Evolutionary conservation across 2,329 filamentous ascomycete genomes (phyloP).

Genomic region (Phialophora verrucosa): DNA sequence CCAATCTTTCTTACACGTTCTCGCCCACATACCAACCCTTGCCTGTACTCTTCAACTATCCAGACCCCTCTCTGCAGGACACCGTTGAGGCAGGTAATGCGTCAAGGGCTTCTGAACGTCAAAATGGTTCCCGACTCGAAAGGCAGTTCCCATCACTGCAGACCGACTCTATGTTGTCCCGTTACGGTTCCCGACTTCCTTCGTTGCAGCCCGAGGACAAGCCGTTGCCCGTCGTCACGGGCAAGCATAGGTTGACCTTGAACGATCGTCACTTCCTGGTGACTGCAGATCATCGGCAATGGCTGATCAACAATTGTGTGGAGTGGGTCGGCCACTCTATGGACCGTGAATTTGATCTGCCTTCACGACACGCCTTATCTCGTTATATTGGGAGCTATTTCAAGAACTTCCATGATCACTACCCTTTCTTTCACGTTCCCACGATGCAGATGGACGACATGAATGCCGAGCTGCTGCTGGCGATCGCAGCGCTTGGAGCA

Average conservation of each 20-base stretch:
- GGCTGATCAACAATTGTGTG: slow-evolving; percentile 26
- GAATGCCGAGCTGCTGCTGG: slow-evolving; percentile 3
- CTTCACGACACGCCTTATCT: slow-evolving; percentile 3
- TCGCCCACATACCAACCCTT: slow-evolving; percentile 46
- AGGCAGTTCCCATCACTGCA: neutral
- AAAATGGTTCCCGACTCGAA: neutral
- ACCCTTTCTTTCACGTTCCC: slow-evolving; percentile 15
- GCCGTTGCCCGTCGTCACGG: neutral
- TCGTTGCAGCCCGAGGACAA: slow-evolving; percentile 46
- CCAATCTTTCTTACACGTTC: slow-evolving; percentile 10
- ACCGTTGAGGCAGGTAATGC: neutral
- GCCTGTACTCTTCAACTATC: slow-evolving; percentile 49
- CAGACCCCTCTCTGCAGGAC: slow-evolving; percentile 40
- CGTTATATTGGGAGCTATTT: slow-evolving; percentile 10
- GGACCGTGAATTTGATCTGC: slow-evolving; percentile 25
- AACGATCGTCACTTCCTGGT: slow-evolving; percentile 38
- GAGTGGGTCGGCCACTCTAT: slow-evolving; percentile 25
- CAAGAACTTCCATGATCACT: slow-evolving; percentile 16
- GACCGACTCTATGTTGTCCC: slow-evolving; percentile 41
- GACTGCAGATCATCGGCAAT: slow-evolving; percentile 43
- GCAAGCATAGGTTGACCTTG: neutral
- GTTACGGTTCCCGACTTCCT: slow-evolving; percentile 48
- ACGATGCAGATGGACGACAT: slow-evolving; percentile 3
- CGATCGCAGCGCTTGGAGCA: slow-evolving; percentile 10
- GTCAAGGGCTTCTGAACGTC: slow-evolving; percentile 26